Evolutionary conservation across 495 filamentous ascomycete species (phyloP).

Genomic region (Trichoderma orchidacearum): DNA sequence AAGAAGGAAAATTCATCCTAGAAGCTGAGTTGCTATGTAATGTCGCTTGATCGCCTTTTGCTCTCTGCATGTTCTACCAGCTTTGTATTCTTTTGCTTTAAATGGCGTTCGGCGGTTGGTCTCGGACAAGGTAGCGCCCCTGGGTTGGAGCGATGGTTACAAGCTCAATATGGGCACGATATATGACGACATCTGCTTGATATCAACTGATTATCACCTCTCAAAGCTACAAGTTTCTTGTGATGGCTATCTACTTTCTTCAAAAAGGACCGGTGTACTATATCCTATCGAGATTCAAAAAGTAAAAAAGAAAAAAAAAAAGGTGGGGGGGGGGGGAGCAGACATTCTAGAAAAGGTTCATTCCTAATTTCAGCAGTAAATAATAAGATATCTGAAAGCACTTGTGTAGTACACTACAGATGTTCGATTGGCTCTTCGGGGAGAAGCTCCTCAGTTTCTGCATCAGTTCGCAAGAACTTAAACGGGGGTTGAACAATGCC

Average conservation of each 20-base stretch:
- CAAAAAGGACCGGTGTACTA: too few relatives aligned
- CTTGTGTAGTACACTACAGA: not conserved
- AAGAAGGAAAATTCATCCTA: constrained; percentile 95
- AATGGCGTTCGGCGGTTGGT: not conserved
- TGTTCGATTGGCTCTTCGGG: constrained; percentile 73
- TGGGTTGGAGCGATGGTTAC: not conserved
- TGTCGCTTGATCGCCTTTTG: constrained; percentile 28
- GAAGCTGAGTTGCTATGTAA: constrained; percentile 83
- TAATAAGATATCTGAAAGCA: not conserved
- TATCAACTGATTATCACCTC: too few relatives aligned
- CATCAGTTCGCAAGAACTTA: constrained; percentile 27
- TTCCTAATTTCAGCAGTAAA: not conserved
- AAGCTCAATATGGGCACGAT: not conserved
- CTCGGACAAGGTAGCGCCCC: not conserved
- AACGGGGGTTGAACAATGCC: constrained; percentile 76
- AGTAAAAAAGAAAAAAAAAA: too few relatives aligned
- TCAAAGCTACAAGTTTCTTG: too few relatives aligned
- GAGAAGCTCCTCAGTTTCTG: constrained; percentile 57
- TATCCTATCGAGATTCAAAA: too few relatives aligned
- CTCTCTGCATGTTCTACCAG: not conserved
- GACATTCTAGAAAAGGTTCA: too few relatives aligned
- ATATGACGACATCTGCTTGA: too few relatives aligned
- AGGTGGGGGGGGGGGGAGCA: too few relatives aligned
- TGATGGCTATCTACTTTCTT: too few relatives aligned
- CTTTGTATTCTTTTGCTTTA: not conserved